Evolutionary conservation across 2,329 filamentous ascomycete genomes (phyloP), one percentile per base, ranked within the genome.

Genomic region (Xylaria sp.): DNA sequence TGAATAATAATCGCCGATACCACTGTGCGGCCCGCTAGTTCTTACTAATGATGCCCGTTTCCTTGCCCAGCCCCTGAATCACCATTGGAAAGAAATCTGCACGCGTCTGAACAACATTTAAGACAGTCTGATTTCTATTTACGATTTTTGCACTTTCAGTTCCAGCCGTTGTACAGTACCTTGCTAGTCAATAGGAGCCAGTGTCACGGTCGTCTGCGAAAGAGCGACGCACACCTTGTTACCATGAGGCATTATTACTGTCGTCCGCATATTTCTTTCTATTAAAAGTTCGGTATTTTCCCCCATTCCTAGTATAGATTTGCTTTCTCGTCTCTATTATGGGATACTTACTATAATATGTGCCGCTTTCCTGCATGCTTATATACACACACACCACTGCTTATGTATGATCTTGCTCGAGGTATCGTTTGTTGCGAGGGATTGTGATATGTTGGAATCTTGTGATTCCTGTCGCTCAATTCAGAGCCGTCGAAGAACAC

Each of bases 1-100:
- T 31, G n/a, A 57, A 28, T 48, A 3, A 15, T 57, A 67, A 65
- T 26, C 65, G 61, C 65, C 61, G 40, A 48, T 65, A 33, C 65
- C 33, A 62, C 65, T 31, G 13, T n/a, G 49, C 13, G 17, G 33
- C 33, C 38, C n/a, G 38, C 44, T 61, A 64, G 67, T 46, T 60
- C 53, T 54, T 63, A 60, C 59, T 58, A 67, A 38, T 11, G 40
- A 23, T 54, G 11, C 15, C 28, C n/a, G 9, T 28, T 20, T 48
- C 6, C 46, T 40, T 46, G 4, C 48, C 11, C n/a, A 17, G 17
- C 46, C 54, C 59, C 59, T 63, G 56, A 60, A 26, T 51, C 53
- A 20, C 20, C 28, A 3, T 20, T 59, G 38, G 15, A n/a, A 20
- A 38, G 13, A 58, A n/a, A 61, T 15, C 28, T 58, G 58, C 49